Percentiles rank a stretch among this genome's conserved stretches.
phyloP scores from a whole-genome alignment of 371 early-diverging fungal genomes.

The Actinomortierella wolfii region DNA sequence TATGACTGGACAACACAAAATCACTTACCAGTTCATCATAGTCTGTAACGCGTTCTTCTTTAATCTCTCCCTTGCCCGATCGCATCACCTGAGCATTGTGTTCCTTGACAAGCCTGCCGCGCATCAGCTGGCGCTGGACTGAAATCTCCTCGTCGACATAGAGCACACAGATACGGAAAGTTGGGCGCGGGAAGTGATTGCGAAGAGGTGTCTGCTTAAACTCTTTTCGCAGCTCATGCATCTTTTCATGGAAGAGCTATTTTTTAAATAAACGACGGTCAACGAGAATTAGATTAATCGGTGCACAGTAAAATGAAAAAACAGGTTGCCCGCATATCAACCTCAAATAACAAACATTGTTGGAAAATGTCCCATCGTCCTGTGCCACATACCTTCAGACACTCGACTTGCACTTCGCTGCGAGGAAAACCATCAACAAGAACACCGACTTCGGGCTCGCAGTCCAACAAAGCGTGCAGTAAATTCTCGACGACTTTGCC shows the following conservation, averaged over 20 bases:
- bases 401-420: constrained; percentile 71
- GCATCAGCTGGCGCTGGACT: constrained; percentile 60
- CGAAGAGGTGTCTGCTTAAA: constrained; percentile 60
- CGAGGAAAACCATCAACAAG: constrained; percentile 75
- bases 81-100: constrained; percentile 63
- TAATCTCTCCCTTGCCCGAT: constrained; percentile 64
- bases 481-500: constrained; percentile 64
- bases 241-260: constrained; percentile 60
- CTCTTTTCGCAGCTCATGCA: constrained; percentile 60
- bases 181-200: constrained; percentile 68
- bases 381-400: constrained; percentile 43
- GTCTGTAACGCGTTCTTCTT: constrained; percentile 73
- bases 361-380: no score
- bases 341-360: no score
- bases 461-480: constrained; percentile 61
- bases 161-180: constrained; percentile 68
- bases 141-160: constrained; percentile 73
- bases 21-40: constrained; percentile 63
- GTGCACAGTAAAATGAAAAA: no score
- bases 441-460: constrained; percentile 66
- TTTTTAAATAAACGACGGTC: no score
- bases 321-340: no score
- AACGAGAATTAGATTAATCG: no score
- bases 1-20: no score
- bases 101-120: constrained; percentile 63